Evolutionary conservation across 192 early-diverging fungal species (phyloP), one percentile per base, ranked within the genome.

Genomic region (Coemansia sp.): DNA sequence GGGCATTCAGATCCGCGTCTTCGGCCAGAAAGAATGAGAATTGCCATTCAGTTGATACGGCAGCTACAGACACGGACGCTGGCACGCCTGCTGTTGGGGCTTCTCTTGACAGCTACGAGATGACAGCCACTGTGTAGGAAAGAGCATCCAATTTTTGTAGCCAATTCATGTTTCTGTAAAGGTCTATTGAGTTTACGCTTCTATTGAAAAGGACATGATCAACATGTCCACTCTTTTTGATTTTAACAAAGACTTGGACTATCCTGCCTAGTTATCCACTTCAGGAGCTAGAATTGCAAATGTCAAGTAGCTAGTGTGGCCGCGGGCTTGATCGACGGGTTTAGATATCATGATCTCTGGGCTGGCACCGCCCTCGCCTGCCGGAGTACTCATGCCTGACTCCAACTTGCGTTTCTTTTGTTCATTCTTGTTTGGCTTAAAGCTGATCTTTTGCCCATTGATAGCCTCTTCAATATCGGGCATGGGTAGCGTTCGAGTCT

Each of bases 261-360:
- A 7, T 45, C n/a, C 16, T n/a, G 18, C 3, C 53, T 56, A 23
- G 33, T n/a, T 28, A 18, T 33, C 21, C 20, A 55, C 59, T 14
- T 53, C 66, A 6, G 78, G 68, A 3, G 78, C 71, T 24, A 81
- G 48, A 55, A 75, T 75, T 2, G 94, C 95, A 90, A 98, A 98
- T 14, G 94, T 92, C 67, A 98, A 81, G 67, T 93, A 98, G 36
- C 94, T 96, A 1, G 96, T 98, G 73, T 98, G 96, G 5, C 96
- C 96, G 33, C 89, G 86, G 10, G 67, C 69, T 35, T 62, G 34
- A 48, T 82, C 61, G 84, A 77, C 50, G 83, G 88, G 85, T 57
- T 88, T 92, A 3, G 91, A 85, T 10, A 91, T 83, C 28, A 86
- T 58, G 26, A 89, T 56, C 34, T 86, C 84, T 34, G 62, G 37